Conservation (phyloP, 2,329 filamentous ascomycete genomes). For the Pseudocercospora ulei region DNA sequence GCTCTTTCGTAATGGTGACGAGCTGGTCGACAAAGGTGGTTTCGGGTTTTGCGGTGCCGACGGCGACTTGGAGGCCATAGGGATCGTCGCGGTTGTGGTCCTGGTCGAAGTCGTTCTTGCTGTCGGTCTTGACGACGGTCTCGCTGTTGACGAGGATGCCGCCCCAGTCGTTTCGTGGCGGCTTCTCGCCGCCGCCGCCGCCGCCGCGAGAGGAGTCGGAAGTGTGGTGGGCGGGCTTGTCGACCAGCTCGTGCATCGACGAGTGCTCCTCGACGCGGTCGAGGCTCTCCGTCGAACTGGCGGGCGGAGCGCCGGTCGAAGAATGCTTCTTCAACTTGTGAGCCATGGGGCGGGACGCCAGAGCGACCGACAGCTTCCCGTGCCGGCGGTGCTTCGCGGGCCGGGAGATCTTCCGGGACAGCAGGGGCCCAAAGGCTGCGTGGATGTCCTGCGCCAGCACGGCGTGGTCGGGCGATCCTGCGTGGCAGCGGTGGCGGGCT, state of each 20-base stretch:
- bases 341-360: slow-evolving; percentile 10
- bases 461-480: slow-evolving; percentile 40
- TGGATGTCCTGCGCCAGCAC: slow-evolving; percentile 41
- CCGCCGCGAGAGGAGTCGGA: slow-evolving; percentile 12
- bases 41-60: slow-evolving; percentile 35
- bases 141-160: slow-evolving; percentile 35
- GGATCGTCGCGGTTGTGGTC: slow-evolving; percentile 24
- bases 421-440: slow-evolving; percentile 39
- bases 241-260: slow-evolving; percentile 26
- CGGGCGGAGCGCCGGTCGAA: slow-evolving; percentile 4
- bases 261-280: slow-evolving; percentile 18
- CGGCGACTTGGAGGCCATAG: slow-evolving; percentile 26
- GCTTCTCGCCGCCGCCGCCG: slow-evolving; percentile 15
- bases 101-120: slow-evolving; percentile 24
- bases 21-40: slow-evolving; percentile 37
- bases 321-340: slow-evolving; percentile 11
- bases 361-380: slow-evolving; percentile 13
- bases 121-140: slow-evolving; percentile 30
- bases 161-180: slow-evolving; percentile 27
- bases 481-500: slow-evolving; percentile 38
- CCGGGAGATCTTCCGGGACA: slow-evolving; percentile 24
- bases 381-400: slow-evolving; percentile 9
- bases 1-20: slow-evolving; percentile 28
- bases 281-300: slow-evolving; percentile 12
- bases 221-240: slow-evolving; percentile 23